A percentile compares a stretch with the other conserved stretches of the same genome.
Conservation (phyloP, 2,329 filamentous ascomycete species). For the Delphinella strobiligena region DNA sequence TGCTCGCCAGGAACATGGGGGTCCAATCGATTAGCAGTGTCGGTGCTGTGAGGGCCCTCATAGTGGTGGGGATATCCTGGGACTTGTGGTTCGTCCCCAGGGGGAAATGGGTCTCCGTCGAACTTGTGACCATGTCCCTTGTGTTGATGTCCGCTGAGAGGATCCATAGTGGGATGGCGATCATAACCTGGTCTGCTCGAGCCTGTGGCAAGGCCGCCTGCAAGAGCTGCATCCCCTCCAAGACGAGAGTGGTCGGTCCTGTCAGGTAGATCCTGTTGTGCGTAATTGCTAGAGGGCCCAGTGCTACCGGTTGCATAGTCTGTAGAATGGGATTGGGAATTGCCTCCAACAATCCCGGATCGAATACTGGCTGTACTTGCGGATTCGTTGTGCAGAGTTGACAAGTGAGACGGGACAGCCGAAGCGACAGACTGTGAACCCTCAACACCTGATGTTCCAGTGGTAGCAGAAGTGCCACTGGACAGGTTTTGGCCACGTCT, state of each 20-base stretch:
- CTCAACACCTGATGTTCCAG: background rate
- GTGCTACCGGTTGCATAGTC: constrained; percentile 1
- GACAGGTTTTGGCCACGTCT: too few relatives aligned
- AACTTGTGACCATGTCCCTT: constrained; percentile 17
- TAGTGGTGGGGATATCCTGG: constrained; percentile 10
- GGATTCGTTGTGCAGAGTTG: constrained; percentile 1
- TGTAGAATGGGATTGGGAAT: constrained; percentile 3
- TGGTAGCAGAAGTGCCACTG: too few relatives aligned
- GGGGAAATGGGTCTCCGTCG: constrained; percentile 16
- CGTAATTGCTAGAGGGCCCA: constrained; percentile 14
- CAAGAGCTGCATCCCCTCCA: constrained; percentile 15
- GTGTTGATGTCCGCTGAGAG: background rate
- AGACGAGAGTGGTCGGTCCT: background rate
- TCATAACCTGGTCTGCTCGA: constrained; percentile 12
- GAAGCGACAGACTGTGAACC: too few relatives aligned
- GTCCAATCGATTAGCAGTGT: constrained; percentile 21
- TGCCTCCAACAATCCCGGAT: constrained; percentile 27
- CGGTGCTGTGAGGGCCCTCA: constrained; percentile 20
- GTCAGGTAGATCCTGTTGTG: constrained; percentile 6
- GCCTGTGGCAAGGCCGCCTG: constrained; percentile 20
- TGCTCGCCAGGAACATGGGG: constrained; percentile 23
- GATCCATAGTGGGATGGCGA: constrained; percentile 1
- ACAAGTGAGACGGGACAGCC: too few relatives aligned
- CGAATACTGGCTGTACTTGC: constrained; percentile 26
- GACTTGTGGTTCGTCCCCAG: constrained; percentile 4